These are phyloP conservation scores for Chamaecrista fasciculata DNA, from an alignment of 306 rosid species.

Conservation along the genomic window DNA sequence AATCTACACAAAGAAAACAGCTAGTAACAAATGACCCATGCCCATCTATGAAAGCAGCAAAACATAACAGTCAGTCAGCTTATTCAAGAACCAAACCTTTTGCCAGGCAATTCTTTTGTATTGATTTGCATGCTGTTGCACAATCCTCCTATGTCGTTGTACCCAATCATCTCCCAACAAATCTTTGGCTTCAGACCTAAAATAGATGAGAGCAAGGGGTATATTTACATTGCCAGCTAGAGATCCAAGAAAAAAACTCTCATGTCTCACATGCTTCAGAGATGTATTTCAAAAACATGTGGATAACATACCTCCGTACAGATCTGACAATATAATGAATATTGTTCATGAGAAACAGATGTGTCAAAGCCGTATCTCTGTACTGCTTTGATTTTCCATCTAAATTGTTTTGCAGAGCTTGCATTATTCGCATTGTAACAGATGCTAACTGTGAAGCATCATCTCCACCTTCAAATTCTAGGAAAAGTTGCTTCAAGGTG, in stretches of 20 bases:
- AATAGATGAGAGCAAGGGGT: constrained; percentile 19
- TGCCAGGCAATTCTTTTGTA: constrained; percentile 94
- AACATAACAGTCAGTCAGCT: background rate
- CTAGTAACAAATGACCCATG: background rate
- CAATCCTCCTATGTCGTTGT: constrained; percentile 84
- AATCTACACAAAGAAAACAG: background rate
- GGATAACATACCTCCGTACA: constrained; percentile 69
- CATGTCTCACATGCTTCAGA: constrained; percentile 11
- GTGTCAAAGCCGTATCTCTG: constrained; percentile 76
- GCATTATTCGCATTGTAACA: constrained; percentile 91
- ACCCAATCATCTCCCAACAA: constrained; percentile 99
- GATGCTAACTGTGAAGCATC: constrained; percentile 78
- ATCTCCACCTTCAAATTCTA: constrained; percentile 70
- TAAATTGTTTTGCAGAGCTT: constrained; percentile 92
- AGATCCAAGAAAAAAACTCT: constrained; percentile 20
- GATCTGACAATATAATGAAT: constrained; percentile 96
- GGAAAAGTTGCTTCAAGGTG: constrained; percentile 94
- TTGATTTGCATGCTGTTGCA: constrained; percentile 96
- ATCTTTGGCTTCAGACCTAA: constrained; percentile 99
- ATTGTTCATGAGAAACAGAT: constrained; percentile 95
- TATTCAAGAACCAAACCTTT: constrained; percentile 55
- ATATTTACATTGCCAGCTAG: background rate
- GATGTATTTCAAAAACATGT: constrained; percentile 4
- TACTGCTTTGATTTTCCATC: constrained; percentile 96
- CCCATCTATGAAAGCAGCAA: constrained; percentile 17